Conservation (phyloP, 2,329 filamentous ascomycete genomes). For the Reticulascus tulasneorum region DNA sequence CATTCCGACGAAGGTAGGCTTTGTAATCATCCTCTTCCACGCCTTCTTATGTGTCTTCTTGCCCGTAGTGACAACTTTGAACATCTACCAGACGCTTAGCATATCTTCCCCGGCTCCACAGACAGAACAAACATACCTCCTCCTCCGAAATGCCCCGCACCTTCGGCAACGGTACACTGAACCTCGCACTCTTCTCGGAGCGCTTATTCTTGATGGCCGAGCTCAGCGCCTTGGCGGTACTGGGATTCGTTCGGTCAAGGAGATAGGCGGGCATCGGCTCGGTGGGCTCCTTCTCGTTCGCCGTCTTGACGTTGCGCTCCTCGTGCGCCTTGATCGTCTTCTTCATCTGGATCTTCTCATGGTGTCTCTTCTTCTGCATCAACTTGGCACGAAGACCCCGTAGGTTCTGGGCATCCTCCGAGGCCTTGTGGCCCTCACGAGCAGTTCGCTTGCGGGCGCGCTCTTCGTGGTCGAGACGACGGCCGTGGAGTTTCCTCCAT, state of each 20-base stretch:
- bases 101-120: no score
- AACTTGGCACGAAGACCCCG: conserved; percentile 89
- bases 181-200: conserved; percentile 78
- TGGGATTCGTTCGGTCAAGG: conserved; percentile 69
- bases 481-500: conserved; percentile 56
- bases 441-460: conserved; percentile 80
- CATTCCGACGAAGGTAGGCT: conserved; percentile 83
- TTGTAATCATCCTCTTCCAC: conserved; percentile 72
- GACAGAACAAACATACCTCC: no score
- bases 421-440: conserved; percentile 83
- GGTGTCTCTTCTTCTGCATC: conserved; percentile 86
- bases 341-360: conserved; percentile 98
- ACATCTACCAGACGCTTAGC: no score
- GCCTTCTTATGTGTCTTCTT: conserved; percentile 89
- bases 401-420: conserved; percentile 88
- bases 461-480: conserved; percentile 75
- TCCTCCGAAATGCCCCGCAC: conserved; percentile 72
- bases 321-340: conserved; percentile 94
- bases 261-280: conserved; percentile 89
- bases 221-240: conserved; percentile 64
- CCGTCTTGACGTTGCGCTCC: conserved; percentile 91
- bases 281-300: conserved; percentile 71
- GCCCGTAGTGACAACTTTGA: conserved; percentile 92
- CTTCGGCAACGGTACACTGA: conserved; percentile 64
- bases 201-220: conserved; percentile 95